These are phyloP conservation scores for Cladophialophora chaetospira DNA, from an alignment of 2,329 filamentous ascomycete genomes.

Conservation along the genomic window DNA sequence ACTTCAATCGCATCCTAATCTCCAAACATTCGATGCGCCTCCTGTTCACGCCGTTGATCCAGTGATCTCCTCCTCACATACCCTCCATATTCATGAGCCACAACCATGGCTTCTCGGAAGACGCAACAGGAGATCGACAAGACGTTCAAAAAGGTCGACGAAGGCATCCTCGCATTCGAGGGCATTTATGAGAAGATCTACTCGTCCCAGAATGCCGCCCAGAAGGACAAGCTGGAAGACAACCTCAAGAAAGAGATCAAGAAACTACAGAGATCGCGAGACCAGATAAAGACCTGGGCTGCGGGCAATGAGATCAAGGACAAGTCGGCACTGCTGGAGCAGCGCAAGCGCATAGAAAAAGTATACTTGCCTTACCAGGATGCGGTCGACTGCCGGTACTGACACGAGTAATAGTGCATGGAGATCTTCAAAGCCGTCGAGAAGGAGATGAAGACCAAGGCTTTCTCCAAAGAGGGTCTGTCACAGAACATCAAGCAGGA, in stretches of 20 bases:
- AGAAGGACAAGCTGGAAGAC: slow-evolving; percentile 98
- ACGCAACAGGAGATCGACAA: slow-evolving; percentile 98
- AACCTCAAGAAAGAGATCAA: slow-evolving; percentile 99
- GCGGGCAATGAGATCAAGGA: slow-evolving; percentile 99
- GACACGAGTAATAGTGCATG: slow-evolving; percentile 60
- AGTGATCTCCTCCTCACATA: not conserved
- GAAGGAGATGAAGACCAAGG: slow-evolving; percentile 99
- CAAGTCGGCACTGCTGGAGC: slow-evolving; percentile 90
- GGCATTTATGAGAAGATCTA: slow-evolving; percentile 97
- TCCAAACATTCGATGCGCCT: slow-evolving; percentile 2
- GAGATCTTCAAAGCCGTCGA: slow-evolving; percentile 99
- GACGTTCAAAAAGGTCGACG: slow-evolving; percentile 97
- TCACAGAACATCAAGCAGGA: slow-evolving; percentile 90
- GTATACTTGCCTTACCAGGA: slow-evolving; percentile 56
- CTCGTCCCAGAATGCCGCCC: slow-evolving; percentile 84
- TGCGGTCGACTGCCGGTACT: slow-evolving; percentile 2
- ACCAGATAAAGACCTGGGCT: slow-evolving; percentile 99
- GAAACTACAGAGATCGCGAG: slow-evolving; percentile 94
- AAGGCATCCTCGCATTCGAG: slow-evolving; percentile 91
- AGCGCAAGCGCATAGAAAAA: slow-evolving; percentile 96
- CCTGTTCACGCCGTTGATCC: slow-evolving; percentile 1
- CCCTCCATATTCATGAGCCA: slow-evolving; percentile 5
- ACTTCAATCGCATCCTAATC: not conserved
- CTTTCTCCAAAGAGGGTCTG: slow-evolving; percentile 96
- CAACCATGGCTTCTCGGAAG: slow-evolving; percentile 89